Percentiles rank a stretch among this genome's conserved stretches.
phyloP scores from a whole-genome alignment of 495 filamentous ascomycete genomes.

The Haplographium delicatum region DNA sequence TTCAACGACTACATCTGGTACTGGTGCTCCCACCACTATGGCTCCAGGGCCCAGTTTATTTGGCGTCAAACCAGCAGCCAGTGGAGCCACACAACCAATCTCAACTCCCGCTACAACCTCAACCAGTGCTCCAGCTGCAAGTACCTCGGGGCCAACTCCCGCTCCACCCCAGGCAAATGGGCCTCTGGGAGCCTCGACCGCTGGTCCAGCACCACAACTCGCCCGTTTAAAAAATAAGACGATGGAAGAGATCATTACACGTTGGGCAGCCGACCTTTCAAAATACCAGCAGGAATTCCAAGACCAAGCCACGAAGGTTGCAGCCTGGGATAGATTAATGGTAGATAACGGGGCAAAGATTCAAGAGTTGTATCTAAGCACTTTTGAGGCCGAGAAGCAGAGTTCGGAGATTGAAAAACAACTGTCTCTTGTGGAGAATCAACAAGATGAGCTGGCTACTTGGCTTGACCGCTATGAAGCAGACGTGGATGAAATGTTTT shows the following conservation, averaged over 20 bases:
- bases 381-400: slow-evolving; percentile 84
- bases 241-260: slow-evolving; percentile 99
- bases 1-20: neutral
- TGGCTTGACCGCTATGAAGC: slow-evolving; percentile 87
- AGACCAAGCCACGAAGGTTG: slow-evolving; percentile 76
- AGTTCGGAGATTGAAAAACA: slow-evolving; percentile 90
- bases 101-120: slow-evolving; percentile 22
- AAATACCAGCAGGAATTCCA: slow-evolving; percentile 97
- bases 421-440: slow-evolving; percentile 76
- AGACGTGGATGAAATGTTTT: slow-evolving; percentile 81
- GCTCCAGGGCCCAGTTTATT: slow-evolving; percentile 26
- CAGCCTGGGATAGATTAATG: slow-evolving; percentile 84
- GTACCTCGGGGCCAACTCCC: neutral
- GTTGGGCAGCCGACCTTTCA: slow-evolving; percentile 90
- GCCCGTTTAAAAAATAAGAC: slow-evolving; percentile 95
- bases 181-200: slow-evolving; percentile 50
- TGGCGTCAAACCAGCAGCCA: slow-evolving; percentile 6
- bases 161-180: slow-evolving; percentile 1
- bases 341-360: slow-evolving; percentile 93
- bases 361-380: slow-evolving; percentile 77
- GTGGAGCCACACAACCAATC: neutral
- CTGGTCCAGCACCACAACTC: slow-evolving; percentile 71
- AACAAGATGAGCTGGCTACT: slow-evolving; percentile 79
- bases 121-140: slow-evolving; percentile 18
- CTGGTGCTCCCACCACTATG: slow-evolving; percentile 11